Evolutionary conservation across 805 yeast species (phyloP).

Genomic region (Candida dendrica): DNA sequence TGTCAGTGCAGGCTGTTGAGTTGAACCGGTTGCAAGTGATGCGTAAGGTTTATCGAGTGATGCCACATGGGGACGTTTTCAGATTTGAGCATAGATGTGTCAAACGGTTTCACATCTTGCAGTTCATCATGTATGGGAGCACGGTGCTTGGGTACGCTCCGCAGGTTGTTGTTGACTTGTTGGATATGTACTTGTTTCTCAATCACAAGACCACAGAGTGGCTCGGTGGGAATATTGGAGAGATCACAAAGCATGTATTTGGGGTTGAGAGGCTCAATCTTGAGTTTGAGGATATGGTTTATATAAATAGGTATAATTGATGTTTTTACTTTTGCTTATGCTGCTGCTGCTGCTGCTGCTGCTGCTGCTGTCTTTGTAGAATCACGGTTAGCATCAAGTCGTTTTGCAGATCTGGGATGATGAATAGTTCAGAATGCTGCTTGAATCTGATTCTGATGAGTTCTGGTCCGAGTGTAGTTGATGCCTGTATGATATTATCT

Average conservation of each 20-base stretch:
- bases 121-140: background rate
- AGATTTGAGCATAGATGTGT: too few relatives aligned
- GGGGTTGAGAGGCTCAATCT: background rate
- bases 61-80: too few relatives aligned
- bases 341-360: too few relatives aligned
- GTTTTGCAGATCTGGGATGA: conserved; percentile 3
- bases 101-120: too few relatives aligned
- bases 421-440: conserved; percentile 1
- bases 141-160: background rate
- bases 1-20: too few relatives aligned
- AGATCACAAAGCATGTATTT: background rate
- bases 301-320: background rate
- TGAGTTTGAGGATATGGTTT: background rate
- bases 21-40: too few relatives aligned
- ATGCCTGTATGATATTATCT: background rate
- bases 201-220: background rate
- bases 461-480: background rate
- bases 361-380: background rate
- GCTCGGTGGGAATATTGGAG: background rate
- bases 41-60: too few relatives aligned
- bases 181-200: background rate
- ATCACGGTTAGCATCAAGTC: conserved; percentile 3
- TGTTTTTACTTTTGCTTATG: too few relatives aligned
- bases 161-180: background rate
- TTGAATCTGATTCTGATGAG: conserved; percentile 3